phyloP scores from a whole-genome alignment of 2,329 filamentous ascomycete species.

The Fusarium papillatum region DNA sequence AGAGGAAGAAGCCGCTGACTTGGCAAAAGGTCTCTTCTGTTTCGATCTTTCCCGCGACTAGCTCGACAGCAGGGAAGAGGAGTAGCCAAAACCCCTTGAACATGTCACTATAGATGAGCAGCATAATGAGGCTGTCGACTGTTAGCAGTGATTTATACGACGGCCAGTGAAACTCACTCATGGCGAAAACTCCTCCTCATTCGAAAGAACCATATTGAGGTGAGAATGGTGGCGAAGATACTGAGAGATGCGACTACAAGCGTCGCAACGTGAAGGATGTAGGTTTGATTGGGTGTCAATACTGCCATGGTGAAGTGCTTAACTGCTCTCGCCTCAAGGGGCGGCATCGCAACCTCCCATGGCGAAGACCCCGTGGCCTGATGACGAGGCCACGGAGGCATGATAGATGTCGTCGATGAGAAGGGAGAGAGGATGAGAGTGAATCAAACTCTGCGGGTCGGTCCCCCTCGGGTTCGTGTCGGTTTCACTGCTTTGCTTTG shows the following conservation, averaged over 20 bases:
- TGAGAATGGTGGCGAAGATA: slow-evolving; percentile 65
- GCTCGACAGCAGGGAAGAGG: slow-evolving; percentile 71
- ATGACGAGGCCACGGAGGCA: slow-evolving; percentile 35
- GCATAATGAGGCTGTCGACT: slow-evolving; percentile 74
- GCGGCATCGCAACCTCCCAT: slow-evolving; percentile 23
- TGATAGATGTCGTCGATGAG: slow-evolving; percentile 19
- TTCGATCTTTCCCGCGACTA: slow-evolving; percentile 63
- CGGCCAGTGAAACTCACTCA: slow-evolving; percentile 48
- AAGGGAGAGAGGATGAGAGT: slow-evolving; percentile 6
- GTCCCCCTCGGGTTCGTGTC: slow-evolving; percentile 7
- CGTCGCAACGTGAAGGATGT: slow-evolving; percentile 46
- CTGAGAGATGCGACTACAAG: slow-evolving; percentile 64
- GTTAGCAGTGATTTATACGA: slow-evolving; percentile 12
- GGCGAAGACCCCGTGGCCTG: slow-evolving; percentile 12
- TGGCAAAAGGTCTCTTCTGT: slow-evolving; percentile 73
- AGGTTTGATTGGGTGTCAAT: slow-evolving; percentile 34
- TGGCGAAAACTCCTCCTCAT: slow-evolving; percentile 84
- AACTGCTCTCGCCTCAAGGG: slow-evolving; percentile 27
- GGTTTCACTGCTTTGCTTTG: slow-evolving; percentile 17
- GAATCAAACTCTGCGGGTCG: neutral
- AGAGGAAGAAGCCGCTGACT: slow-evolving; percentile 76
- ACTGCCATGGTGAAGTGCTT: slow-evolving; percentile 32
- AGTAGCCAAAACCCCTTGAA: slow-evolving; percentile 79
- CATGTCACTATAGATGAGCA: slow-evolving; percentile 80
- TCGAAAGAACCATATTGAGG: slow-evolving; percentile 79